These are phyloP conservation scores for Aspergillus sp. DNA, from an alignment of 2,329 filamentous ascomycete genomes.

Conservation along the genomic window DNA sequence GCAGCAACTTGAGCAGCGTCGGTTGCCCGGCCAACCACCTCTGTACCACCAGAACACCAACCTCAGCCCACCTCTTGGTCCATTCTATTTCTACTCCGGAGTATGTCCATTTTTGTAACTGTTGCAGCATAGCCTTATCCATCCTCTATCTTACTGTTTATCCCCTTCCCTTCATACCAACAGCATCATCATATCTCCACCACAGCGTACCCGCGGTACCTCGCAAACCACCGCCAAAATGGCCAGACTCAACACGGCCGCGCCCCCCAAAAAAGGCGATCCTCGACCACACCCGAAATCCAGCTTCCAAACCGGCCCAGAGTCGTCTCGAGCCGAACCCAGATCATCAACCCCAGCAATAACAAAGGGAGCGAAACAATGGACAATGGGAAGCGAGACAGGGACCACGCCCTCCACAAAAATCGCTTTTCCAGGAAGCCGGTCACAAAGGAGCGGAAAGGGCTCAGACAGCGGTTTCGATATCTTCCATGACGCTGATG, in stretches of 20 bases:
- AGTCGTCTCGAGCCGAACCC: not conserved
- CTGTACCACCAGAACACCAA: no score
- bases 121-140: no score
- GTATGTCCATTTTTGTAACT: no score
- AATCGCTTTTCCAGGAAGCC: no score
- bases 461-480: constrained; percentile 15
- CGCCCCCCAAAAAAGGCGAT: constrained; percentile 2
- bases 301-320: not conserved
- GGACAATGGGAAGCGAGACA: constrained; percentile 5
- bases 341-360: not conserved
- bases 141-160: no score
- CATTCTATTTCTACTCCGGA: no score
- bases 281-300: not conserved
- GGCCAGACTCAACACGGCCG: constrained; percentile 9
- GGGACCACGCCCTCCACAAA: constrained; percentile 4
- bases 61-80: no score
- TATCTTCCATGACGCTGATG: constrained; percentile 22
- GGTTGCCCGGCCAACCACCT: no score
- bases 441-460: constrained; percentile 12
- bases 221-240: constrained; percentile 2
- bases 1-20: no score
- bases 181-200: not conserved
- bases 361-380: constrained; percentile 2
- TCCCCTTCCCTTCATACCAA: no score
- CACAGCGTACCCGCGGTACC: no score